Conservation (phyloP, 176 grass and related monocot genomes). For the Olyra latifolia region DNA sequence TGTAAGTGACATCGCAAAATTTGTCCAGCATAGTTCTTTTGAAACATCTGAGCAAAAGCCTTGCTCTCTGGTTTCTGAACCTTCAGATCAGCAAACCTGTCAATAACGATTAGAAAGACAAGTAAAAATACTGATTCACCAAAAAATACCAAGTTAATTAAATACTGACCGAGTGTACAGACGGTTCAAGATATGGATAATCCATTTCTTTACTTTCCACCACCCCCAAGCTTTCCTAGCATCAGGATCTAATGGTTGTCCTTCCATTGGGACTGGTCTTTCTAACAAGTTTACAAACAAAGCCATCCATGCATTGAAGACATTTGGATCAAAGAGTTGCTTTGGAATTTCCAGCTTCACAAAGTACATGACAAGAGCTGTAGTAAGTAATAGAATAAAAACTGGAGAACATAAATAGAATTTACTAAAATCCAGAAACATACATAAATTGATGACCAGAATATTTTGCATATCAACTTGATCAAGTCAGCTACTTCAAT, state of each 20-base stretch:
- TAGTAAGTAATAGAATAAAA: not conserved
- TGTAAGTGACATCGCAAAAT: conserved; percentile 79
- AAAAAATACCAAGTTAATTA: conserved; percentile 17
- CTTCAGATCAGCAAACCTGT: conserved; percentile 85
- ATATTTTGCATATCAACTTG: conserved; percentile 98
- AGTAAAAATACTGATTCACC: conserved; percentile 27
- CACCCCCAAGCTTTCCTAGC: conserved; percentile 76
- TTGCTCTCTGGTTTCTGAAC: conserved; percentile 80
- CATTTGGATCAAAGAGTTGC: conserved; percentile 62
- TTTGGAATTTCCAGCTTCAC: conserved; percentile 81
- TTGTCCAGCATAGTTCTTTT: conserved; percentile 79
- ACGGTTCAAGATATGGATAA: conserved; percentile 75
- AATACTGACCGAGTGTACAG: conserved; percentile 61
- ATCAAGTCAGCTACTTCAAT: conserved; percentile 85
- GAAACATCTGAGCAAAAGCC: conserved; percentile 92
- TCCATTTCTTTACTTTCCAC: conserved; percentile 93
- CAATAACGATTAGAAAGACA: not conserved
- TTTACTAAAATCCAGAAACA: conserved; percentile 24
- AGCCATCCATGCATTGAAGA: conserved; percentile 83
- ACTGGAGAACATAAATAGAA: not conserved
- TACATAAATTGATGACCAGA: conserved; percentile 98
- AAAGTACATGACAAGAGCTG: conserved; percentile 20
- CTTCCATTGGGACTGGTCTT: conserved; percentile 61
- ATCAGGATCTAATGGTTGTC: conserved; percentile 62
- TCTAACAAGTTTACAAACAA: conserved; percentile 78